Evolutionary conservation across 2,329 filamentous ascomycete genomes (phyloP).

Genomic region (Botrytis fabae): DNA sequence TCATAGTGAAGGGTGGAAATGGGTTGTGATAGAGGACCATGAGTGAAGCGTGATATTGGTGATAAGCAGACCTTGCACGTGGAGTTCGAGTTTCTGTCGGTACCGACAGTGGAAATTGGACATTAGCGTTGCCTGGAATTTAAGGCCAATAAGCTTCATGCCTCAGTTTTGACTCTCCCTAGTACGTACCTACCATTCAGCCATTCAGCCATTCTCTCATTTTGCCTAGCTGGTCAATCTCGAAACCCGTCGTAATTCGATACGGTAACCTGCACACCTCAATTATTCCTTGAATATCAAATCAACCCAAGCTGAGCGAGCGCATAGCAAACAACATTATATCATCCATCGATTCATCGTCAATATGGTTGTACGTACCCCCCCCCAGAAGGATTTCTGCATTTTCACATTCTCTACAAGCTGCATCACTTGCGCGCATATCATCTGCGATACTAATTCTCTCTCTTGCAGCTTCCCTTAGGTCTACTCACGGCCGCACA

Average conservation of each 20-base stretch:
- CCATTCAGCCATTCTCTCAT: background rate
- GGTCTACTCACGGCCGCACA: slow-evolving; percentile 93
- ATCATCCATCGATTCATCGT: background rate
- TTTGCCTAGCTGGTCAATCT: background rate
- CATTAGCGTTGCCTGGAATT: background rate
- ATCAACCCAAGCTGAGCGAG: slow-evolving; percentile 4
- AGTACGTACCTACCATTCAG: too few relatives aligned
- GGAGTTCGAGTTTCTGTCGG: background rate
- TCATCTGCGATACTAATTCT: slow-evolving; percentile 1
- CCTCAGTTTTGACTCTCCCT: too few relatives aligned
- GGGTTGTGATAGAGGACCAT: background rate
- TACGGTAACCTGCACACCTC: slow-evolving; percentile 9
- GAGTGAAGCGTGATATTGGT: background rate
- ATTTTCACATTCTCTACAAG: background rate
- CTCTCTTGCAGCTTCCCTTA: slow-evolving; percentile 57
- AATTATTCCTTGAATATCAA: slow-evolving; percentile 9
- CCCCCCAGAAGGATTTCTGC: too few relatives aligned
- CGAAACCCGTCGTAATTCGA: background rate
- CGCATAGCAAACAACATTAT: slow-evolving; percentile 12
- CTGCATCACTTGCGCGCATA: background rate
- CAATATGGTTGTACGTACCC: slow-evolving; percentile 22
- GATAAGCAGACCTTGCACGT: background rate
- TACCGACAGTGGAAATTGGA: background rate
- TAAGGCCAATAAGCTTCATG: background rate
- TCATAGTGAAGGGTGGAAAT: background rate